A percentile compares a stretch with the other conserved stretches of the same genome.
Evolutionary conservation across 2,329 filamentous ascomycete genomes (phyloP).

Genomic region (Beauveria caledonica): DNA sequence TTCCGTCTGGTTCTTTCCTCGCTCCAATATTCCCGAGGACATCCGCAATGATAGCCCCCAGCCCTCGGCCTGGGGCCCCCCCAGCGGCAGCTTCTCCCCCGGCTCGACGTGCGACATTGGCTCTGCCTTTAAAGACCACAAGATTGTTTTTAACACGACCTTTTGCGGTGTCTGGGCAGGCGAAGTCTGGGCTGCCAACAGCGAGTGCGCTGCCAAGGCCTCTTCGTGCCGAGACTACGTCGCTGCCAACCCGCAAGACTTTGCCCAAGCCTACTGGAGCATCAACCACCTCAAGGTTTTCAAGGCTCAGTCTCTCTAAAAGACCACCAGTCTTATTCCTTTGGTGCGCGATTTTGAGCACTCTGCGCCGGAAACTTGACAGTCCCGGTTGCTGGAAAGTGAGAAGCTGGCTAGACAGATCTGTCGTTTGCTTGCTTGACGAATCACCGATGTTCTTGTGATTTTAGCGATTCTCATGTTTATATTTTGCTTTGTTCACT

Average conservation of each 20-base stretch:
- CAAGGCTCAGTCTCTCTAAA: constrained; percentile 9
- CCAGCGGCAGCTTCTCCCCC: constrained; percentile 59
- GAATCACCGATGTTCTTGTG: not conserved
- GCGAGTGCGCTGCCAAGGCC: constrained; percentile 52
- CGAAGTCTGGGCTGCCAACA: constrained; percentile 50
- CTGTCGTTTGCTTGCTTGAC: not conserved
- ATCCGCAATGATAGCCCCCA: constrained; percentile 52
- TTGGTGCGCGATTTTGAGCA: not conserved
- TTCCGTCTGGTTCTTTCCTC: constrained; percentile 74
- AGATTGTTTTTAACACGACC: constrained; percentile 73
- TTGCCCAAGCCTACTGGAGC: constrained; percentile 67
- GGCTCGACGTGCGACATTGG: constrained; percentile 63
- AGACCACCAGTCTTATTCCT: not conserved
- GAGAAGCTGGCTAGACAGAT: not conserved
- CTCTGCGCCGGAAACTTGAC: not conserved
- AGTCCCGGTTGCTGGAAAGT: not conserved
- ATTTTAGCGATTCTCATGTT: not conserved
- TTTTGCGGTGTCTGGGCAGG: constrained; percentile 90
- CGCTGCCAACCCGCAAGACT: constrained; percentile 58
- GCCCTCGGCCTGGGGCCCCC: constrained; percentile 59
- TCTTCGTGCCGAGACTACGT: constrained; percentile 66
- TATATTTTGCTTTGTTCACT: constrained; percentile 2
- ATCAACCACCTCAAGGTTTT: constrained; percentile 66
- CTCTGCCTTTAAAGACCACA: constrained; percentile 59
- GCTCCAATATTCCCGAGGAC: constrained; percentile 54